Percentiles rank a stretch among this genome's conserved stretches.
These are phyloP conservation scores for Whalleya microplaca DNA, from an alignment of 2,329 filamentous ascomycete genomes.

Conservation along the genomic window DNA sequence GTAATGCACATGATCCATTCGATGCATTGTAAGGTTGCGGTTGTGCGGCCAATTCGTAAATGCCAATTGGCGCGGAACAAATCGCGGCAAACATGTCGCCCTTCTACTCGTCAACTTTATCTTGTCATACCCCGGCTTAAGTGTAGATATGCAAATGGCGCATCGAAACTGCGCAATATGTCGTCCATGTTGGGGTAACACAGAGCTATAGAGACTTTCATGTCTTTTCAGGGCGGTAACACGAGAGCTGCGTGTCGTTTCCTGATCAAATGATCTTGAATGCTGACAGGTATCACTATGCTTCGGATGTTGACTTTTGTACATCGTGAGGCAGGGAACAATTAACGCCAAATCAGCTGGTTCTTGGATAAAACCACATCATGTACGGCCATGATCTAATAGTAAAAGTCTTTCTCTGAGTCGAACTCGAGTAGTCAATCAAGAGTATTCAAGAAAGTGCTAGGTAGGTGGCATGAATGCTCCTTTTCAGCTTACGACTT, in stretches of 20 bases:
- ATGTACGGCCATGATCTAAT: neutral
- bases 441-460: neutral
- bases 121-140: conserved; percentile 15
- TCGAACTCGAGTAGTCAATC: neutral
- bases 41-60: conserved; percentile 16
- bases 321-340: neutral
- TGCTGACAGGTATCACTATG: neutral
- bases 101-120: conserved; percentile 7
- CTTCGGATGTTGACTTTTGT: neutral
- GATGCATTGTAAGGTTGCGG: conserved; percentile 23
- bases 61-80: conserved; percentile 18
- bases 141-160: conserved; percentile 18
- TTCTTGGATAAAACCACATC: neutral
- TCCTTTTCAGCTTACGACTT: conserved; percentile 7
- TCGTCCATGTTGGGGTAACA: conserved; percentile 21
- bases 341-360: neutral
- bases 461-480: no score
- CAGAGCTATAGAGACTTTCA: conserved; percentile 13
- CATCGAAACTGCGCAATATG: conserved; percentile 21
- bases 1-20: conserved; percentile 18
- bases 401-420: neutral
- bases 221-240: conserved; percentile 20
- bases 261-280: conserved; percentile 7
- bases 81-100: conserved; percentile 15
- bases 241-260: conserved; percentile 10